phyloP scores from a whole-genome alignment of 163 green algal genomes.

The Chlamydomonas reinhardtii region DNA sequence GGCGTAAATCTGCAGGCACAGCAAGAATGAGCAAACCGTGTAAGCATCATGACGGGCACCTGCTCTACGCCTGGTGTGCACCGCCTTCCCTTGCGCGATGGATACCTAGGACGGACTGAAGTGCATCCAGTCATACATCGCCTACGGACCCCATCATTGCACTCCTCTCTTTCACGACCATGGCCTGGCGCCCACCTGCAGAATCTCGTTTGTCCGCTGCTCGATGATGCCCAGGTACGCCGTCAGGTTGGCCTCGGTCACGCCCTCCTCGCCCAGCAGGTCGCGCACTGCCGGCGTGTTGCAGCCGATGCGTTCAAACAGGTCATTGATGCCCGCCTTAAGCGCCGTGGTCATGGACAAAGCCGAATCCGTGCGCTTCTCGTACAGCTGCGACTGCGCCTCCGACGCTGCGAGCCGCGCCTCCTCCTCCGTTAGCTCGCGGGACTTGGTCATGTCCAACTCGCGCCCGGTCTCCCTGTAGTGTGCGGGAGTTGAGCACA shows the following conservation, averaged over 20 bases:
- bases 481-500: not conserved
- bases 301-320: conserved; percentile 80
- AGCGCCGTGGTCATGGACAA: conserved; percentile 67
- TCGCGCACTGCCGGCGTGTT: conserved; percentile 79
- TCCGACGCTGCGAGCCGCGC: conserved; percentile 66
- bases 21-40: not conserved
- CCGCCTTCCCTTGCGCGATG: no score
- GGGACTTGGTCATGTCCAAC: conserved; percentile 64
- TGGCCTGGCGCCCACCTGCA: conserved; percentile 66
- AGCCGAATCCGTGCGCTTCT: conserved; percentile 67
- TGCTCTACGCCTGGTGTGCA: no score
- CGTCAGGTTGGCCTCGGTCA: conserved; percentile 86
- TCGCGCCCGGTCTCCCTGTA: conserved; percentile 58
- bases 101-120: no score
- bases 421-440: conserved; percentile 58
- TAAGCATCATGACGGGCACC: not conserved
- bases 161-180: no score
- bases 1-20: conserved; percentile 45
- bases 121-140: no score
- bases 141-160: no score
- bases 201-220: conserved; percentile 88
- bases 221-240: conserved; percentile 92
- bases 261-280: conserved; percentile 77
- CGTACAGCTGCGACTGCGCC: conserved; percentile 75
- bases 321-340: conserved; percentile 66